These are phyloP conservation scores for Purshia tridentata DNA, from an alignment of 306 rosid species.

Conservation along the genomic window DNA sequence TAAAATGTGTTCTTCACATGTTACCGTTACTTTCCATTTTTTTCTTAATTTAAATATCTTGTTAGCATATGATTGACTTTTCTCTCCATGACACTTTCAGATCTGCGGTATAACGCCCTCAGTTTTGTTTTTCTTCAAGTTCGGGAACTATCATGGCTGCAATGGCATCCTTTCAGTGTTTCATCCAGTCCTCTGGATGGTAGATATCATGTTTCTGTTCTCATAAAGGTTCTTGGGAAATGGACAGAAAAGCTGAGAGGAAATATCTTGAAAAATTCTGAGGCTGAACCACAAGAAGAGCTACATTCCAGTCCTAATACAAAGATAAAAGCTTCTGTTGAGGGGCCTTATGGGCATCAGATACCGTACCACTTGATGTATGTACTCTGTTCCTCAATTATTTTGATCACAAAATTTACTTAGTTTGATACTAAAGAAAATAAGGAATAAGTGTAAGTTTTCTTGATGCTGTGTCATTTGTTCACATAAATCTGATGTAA, in stretches of 20 bases:
- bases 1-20: conserved; percentile 28
- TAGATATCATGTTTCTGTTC: conserved; percentile 66
- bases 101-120: conserved; percentile 79
- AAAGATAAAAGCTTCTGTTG: conserved; percentile 68
- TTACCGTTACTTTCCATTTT: neutral
- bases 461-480: no score
- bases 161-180: conserved; percentile 99
- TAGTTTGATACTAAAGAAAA: no score
- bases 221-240: conserved; percentile 84
- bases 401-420: neutral
- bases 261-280: conserved; percentile 34
- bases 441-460: no score
- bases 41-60: neutral
- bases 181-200: conserved; percentile 96
- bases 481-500: no score
- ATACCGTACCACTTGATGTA: conserved; percentile 82
- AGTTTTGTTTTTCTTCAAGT: conserved; percentile 91
- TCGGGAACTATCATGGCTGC: conserved; percentile 80
- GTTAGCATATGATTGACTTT: conserved; percentile 20
- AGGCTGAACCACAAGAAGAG: conserved; percentile 34
- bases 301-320: neutral
- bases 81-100: conserved; percentile 37
- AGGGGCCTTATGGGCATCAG: conserved; percentile 96
- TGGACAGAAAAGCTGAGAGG: conserved; percentile 69
- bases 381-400: conserved; percentile 20